These are phyloP conservation scores for Ustulina deusta DNA, from an alignment of 2,329 filamentous ascomycete genomes.

Conservation along the genomic window DNA sequence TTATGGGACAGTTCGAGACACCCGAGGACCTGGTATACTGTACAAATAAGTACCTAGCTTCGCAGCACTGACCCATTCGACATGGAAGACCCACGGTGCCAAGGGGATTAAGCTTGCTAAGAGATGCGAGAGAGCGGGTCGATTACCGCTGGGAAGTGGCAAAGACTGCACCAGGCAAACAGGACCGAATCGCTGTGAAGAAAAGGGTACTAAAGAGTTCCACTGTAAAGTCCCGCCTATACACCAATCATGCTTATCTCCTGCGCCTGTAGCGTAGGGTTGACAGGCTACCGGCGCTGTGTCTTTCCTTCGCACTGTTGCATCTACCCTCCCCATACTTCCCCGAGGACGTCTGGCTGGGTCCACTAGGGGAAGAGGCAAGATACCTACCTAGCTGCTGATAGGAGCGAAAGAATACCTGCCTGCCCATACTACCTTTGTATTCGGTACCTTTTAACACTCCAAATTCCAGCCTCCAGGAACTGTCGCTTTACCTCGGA, in stretches of 20 bases:
- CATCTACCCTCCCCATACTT: constrained; percentile 30
- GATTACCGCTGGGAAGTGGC: constrained; percentile 9
- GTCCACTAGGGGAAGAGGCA: constrained; percentile 10
- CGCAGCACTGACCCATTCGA: background rate
- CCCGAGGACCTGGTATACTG: background rate
- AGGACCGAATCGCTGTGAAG: constrained; percentile 34
- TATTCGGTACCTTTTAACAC: no score
- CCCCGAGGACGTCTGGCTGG: constrained; percentile 32
- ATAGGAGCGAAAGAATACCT: no score
- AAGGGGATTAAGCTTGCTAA: constrained; percentile 23
- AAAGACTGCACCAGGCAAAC: constrained; percentile 26
- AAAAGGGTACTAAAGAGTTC: constrained; percentile 11
- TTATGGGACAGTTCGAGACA: constrained; percentile 18
- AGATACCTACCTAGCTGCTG: no score
- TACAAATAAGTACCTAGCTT: background rate
- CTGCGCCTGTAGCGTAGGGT: constrained; percentile 13
- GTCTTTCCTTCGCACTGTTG: constrained; percentile 35
- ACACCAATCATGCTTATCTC: constrained; percentile 35
- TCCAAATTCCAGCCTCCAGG: no score
- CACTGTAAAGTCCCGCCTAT: constrained; percentile 11
- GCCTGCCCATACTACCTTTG: no score
- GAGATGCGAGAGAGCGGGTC: constrained; percentile 28
- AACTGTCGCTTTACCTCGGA: background rate
- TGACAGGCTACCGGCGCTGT: constrained; percentile 32
- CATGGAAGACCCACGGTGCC: constrained; percentile 9